Conservation (phyloP, 2,329 filamentous ascomycete species). For the Alternaria alternata region DNA sequence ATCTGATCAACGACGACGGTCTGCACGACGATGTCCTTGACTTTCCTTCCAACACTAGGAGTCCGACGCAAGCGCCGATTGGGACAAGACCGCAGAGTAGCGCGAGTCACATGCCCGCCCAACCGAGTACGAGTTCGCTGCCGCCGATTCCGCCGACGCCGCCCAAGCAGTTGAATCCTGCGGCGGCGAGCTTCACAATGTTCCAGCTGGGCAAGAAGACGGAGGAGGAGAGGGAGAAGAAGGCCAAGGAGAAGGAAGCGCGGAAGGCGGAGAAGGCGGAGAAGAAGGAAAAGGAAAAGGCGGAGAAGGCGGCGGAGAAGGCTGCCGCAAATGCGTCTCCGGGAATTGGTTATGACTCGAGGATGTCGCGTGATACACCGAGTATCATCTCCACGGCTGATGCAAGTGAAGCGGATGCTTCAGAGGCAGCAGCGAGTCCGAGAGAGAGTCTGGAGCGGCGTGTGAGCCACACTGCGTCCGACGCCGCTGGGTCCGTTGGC, state of each 20-base stretch:
- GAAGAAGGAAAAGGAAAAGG: slow-evolving; percentile 50
- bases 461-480: slow-evolving; percentile 48
- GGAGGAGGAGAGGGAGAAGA: slow-evolving; percentile 44
- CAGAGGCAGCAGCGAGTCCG: slow-evolving; percentile 41
- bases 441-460: slow-evolving; percentile 53
- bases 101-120: slow-evolving; percentile 28
- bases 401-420: background rate
- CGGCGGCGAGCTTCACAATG: slow-evolving; percentile 82
- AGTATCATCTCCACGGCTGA: slow-evolving; percentile 55
- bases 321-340: too few relatives aligned
- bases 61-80: slow-evolving; percentile 71
- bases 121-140: slow-evolving; percentile 18
- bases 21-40: slow-evolving; percentile 60
- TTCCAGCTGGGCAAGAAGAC: slow-evolving; percentile 40
- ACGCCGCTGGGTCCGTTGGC: slow-evolving; percentile 45
- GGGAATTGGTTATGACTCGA: slow-evolving; percentile 27
- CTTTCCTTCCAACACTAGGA: slow-evolving; percentile 58
- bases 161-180: slow-evolving; percentile 75
- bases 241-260: slow-evolving; percentile 50
- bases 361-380: slow-evolving; percentile 54
- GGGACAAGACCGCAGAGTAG: slow-evolving; percentile 75
- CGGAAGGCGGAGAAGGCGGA: slow-evolving; percentile 42
- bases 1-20: slow-evolving; percentile 61
- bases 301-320: too few relatives aligned
- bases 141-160: slow-evolving; percentile 56